Evolutionary conservation across 768 basidiomycete genomes (phyloP).

Genomic region (Calvatia gigantea): DNA sequence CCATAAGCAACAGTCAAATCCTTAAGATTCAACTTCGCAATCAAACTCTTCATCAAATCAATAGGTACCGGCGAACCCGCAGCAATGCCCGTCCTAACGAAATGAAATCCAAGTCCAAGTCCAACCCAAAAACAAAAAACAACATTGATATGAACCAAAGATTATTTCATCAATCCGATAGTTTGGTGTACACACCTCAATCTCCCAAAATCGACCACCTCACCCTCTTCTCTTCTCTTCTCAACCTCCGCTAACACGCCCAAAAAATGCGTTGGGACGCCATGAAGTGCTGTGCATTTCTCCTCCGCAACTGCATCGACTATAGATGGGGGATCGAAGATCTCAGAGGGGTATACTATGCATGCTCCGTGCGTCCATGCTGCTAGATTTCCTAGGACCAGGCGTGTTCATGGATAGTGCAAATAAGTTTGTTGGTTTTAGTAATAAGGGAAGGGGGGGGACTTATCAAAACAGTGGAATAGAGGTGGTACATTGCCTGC

Average conservation of each 20-base stretch:
- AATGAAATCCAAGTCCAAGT: not conserved
- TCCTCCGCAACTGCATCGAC: slow-evolving; percentile 70
- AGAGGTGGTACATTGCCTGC: slow-evolving; percentile 80
- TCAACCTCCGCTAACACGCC: slow-evolving; percentile 70
- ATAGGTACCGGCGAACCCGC: slow-evolving; percentile 79
- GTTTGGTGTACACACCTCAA: slow-evolving; percentile 55
- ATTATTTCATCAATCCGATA: no score
- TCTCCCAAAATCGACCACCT: slow-evolving; percentile 41
- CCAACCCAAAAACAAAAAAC: no score
- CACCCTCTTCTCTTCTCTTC: slow-evolving; percentile 42
- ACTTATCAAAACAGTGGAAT: slow-evolving; percentile 91
- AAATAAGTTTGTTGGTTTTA: slow-evolving; percentile 16
- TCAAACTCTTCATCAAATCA: slow-evolving; percentile 72
- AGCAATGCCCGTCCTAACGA: slow-evolving; percentile 71
- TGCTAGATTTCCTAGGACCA: slow-evolving; percentile 78
- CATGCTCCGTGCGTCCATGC: slow-evolving; percentile 72
- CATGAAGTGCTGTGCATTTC: slow-evolving; percentile 75
- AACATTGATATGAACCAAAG: no score
- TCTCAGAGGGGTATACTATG: slow-evolving; percentile 71
- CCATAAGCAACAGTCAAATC: slow-evolving; percentile 81
- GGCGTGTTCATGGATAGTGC: slow-evolving; percentile 39
- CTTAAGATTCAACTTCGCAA: slow-evolving; percentile 58
- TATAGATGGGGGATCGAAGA: slow-evolving; percentile 59
- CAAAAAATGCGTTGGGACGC: slow-evolving; percentile 83
- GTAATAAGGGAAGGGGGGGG: slow-evolving; percentile 10